Evolutionary conservation across 2,329 filamentous ascomycete species (phyloP), one percentile per base, ranked within the genome.

Genomic region (Furcasterigmium sp.): DNA sequence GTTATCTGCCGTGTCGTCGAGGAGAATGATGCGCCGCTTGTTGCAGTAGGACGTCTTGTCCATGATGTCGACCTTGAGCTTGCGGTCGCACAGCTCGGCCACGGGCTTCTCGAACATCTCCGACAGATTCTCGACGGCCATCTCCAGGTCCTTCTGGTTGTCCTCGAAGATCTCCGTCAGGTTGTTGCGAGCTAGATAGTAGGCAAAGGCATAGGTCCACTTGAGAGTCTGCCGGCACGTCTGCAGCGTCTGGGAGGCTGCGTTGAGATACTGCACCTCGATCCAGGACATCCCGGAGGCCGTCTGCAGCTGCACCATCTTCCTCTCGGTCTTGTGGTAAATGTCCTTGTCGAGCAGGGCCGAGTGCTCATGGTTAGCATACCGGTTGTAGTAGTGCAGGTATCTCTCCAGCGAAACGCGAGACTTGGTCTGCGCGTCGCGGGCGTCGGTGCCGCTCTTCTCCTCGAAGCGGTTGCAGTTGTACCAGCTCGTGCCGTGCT

Each of bases 61-160:
- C 82, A 98, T 87, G 59, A 98, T 98, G 52, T 96, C 91, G 7
- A 95, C 89, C 70, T 96, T 97, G 46, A 96, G 73, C 64, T 95
- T 95, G n/a, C 89, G 62, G 37, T 85, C 80, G 4, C 88, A 80
- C 15, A 98, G 72, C 56, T 96, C 90, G 32, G 82, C 70, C n/a
- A 91, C 88, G 0, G 91, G 89, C 70, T 95, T 96, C 75, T 98
- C 93, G 53, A 98, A 98, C 89, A 98, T 95, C 65, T 95, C 91
- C n/a, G 89, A 95, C 51, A 98, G 69, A 45, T 87, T 91, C 69
- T 98, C 93, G 1, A 97, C 93, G 0, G 93, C 91, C 82, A 98
- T 86, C 65, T 98, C 93, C 19, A 98, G 70, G 60, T 98, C 93
- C 64, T 95, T 95, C 59, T 98, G 93, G 62, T 98, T 98, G 63